phyloP scores from a whole-genome alignment of 2,329 filamentous ascomycete species.

The Arthrocladium fulminans region DNA sequence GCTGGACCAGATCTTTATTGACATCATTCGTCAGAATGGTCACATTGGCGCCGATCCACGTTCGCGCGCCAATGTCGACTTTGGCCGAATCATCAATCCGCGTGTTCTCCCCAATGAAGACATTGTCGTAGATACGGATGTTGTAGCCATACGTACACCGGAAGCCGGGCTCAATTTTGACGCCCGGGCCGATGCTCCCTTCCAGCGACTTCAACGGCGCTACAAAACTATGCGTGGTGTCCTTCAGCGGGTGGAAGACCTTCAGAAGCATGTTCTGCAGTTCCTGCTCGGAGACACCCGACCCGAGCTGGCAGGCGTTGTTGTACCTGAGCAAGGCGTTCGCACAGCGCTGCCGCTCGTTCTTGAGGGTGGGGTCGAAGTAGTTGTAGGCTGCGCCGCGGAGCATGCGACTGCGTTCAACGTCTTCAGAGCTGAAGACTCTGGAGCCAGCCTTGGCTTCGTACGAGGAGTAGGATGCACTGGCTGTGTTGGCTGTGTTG shows the following conservation, averaged over 20 bases:
- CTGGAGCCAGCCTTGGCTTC: slow-evolving; percentile 14
- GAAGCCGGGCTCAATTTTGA: slow-evolving; percentile 79
- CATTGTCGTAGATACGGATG: slow-evolving; percentile 75
- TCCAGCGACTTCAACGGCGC: slow-evolving; percentile 37
- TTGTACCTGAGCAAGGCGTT: slow-evolving; percentile 80
- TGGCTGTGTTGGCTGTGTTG: slow-evolving; percentile 4
- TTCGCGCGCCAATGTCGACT: slow-evolving; percentile 67
- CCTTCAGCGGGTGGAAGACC: slow-evolving; percentile 61
- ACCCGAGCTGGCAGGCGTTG: slow-evolving; percentile 65
- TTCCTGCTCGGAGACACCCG: slow-evolving; percentile 51
- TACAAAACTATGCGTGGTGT: slow-evolving; percentile 57
- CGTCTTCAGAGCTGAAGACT: slow-evolving; percentile 35
- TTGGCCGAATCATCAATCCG: slow-evolving; percentile 77
- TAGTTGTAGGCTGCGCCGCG: slow-evolving; percentile 69
- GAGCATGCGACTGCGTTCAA: slow-evolving; percentile 88
- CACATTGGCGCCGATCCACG: slow-evolving; percentile 68
- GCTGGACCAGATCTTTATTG: slow-evolving; percentile 61
- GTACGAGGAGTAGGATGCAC: slow-evolving; percentile 5
- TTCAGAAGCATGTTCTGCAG: slow-evolving; percentile 42
- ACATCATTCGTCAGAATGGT: slow-evolving; percentile 71
- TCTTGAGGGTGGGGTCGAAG: slow-evolving; percentile 65
- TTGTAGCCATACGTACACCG: slow-evolving; percentile 95
- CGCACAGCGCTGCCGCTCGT: slow-evolving; percentile 78
- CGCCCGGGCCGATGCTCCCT: slow-evolving; percentile 59
- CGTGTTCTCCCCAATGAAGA: slow-evolving; percentile 74